Evolutionary conservation across 345 rosid species (phyloP), one percentile per base, ranked within the genome.

Genomic region (Melaleuca quinquenervia): DNA sequence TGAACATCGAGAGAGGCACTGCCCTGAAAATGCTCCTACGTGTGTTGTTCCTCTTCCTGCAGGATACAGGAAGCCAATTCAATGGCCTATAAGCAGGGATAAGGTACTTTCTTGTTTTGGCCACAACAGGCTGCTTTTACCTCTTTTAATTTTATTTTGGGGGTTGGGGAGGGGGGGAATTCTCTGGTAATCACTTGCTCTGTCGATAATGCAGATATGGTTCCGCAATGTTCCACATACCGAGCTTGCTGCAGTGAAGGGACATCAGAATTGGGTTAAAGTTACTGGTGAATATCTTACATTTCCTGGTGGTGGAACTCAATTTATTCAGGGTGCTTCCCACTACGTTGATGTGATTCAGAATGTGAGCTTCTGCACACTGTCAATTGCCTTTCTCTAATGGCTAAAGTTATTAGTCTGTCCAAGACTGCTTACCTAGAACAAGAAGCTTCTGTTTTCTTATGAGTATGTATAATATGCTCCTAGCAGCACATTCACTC

Each of bases 1-100:
- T 87, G 96, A 97, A 90, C 99, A 96, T 88, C 92, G 98, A 24
- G 98, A 96, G 92, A 91, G 99, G 84, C 99, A 95, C 89, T 97
- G 99, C 84, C 98, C 98, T 44, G 92, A 88, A 52, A 94, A 93
- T 83, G 93, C 96, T 91, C 98, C 96, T 27, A 92, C 90, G 50
- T 97, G 98, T 89, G 92, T 97, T 88, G 98, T 96, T 88, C 93
- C 96, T 86, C 88, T 93, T 32, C 96, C 99, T 45, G 92, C 92
- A 86, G 99, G 98, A 62, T 97, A 96, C 86, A 94, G 82, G 70
- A 90, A 84, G 22, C 87, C 99, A 78, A 88, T 94, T 84, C 92
- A 90, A 89, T 96, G 98, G 99, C 99, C 99, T 84, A 92, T 86
- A 86, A 96, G 99, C 91, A 94, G 97, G 90, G 96, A 93, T 78